These are phyloP conservation scores for Podila minutissima DNA, from an alignment of 192 early-diverging fungal species.

Conservation along the genomic window DNA sequence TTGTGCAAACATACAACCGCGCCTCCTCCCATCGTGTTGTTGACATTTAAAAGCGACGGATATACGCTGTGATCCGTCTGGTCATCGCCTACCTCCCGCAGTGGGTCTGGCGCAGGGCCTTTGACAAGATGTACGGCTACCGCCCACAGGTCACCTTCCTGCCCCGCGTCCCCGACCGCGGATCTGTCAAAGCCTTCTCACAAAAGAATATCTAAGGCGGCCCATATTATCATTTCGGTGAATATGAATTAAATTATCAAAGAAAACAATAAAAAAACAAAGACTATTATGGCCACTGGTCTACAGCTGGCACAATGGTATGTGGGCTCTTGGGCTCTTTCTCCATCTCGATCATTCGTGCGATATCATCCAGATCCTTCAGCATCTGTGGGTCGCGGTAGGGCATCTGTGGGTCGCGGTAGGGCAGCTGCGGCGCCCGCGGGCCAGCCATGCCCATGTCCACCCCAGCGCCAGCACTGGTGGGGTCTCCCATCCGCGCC, in stretches of 20 bases:
- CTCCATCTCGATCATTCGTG: conserved; percentile 16
- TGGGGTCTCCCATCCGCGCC: not conserved
- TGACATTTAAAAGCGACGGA: not conserved
- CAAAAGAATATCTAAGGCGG: conserved; percentile 1
- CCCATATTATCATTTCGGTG: not conserved
- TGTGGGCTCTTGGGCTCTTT: conserved; percentile 33
- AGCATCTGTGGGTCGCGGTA: conserved; percentile 32
- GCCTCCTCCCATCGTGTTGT: not conserved
- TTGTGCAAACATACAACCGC: too few relatives aligned
- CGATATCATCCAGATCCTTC: conserved; percentile 32
- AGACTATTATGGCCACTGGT: too few relatives aligned
- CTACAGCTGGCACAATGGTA: conserved; percentile 6
- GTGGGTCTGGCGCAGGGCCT: conserved; percentile 3
- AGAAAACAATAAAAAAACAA: not conserved
- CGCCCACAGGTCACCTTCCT: conserved; percentile 13
- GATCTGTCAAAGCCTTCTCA: not conserved
- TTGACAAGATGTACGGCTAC: conserved; percentile 17
- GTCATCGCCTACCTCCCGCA: conserved; percentile 13
- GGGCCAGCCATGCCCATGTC: too few relatives aligned
- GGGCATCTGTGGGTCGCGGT: not conserved
- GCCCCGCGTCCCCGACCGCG: not conserved
- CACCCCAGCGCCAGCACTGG: not conserved
- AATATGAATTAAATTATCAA: too few relatives aligned
- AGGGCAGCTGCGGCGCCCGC: not conserved
- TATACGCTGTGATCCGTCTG: not conserved